Conservation (phyloP, 495 filamentous ascomycete genomes). For the Penicillium robsamsonii region DNA sequence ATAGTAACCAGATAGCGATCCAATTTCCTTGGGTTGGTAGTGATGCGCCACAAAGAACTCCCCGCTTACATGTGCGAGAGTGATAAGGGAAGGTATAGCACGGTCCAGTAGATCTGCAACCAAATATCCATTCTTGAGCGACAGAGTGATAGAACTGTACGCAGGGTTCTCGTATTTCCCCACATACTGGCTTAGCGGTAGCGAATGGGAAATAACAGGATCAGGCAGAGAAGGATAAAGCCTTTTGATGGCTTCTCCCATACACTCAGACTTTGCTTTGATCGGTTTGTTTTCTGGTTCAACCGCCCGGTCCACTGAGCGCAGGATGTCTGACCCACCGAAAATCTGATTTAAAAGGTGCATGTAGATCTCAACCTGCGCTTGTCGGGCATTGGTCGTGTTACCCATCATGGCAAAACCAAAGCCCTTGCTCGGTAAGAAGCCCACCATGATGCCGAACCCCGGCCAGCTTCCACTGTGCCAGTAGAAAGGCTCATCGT, state of each 20-base stretch:
- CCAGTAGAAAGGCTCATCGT: conserved; percentile 14
- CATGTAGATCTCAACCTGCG: conserved; percentile 3
- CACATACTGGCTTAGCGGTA: conserved; percentile 8
- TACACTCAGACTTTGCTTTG: background rate
- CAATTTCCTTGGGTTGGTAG: conserved; percentile 4
- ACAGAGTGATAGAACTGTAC: conserved; percentile 7
- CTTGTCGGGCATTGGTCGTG: conserved; percentile 1
- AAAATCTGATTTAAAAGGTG: background rate
- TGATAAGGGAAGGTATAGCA: background rate
- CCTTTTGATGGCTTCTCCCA: conserved; percentile 6
- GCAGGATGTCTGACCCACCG: background rate
- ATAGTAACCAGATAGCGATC: background rate
- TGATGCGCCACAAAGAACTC: conserved; percentile 9
- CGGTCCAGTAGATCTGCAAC: conserved; percentile 2
- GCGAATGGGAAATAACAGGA: conserved; percentile 5
- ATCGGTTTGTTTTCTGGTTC: background rate
- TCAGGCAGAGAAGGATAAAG: conserved; percentile 16
- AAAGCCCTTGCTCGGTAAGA: conserved; percentile 1
- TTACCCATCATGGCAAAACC: conserved; percentile 14
- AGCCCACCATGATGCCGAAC: conserved; percentile 12
- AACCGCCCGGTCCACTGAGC: background rate
- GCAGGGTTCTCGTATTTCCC: conserved; percentile 15
- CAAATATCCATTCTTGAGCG: background rate
- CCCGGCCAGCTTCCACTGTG: conserved; percentile 13
- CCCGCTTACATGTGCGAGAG: conserved; percentile 7